Evolutionary conservation across 345 rosid genomes (phyloP), one percentile per base, ranked within the genome.

Genomic region (Eucalyptus pauciflora): DNA sequence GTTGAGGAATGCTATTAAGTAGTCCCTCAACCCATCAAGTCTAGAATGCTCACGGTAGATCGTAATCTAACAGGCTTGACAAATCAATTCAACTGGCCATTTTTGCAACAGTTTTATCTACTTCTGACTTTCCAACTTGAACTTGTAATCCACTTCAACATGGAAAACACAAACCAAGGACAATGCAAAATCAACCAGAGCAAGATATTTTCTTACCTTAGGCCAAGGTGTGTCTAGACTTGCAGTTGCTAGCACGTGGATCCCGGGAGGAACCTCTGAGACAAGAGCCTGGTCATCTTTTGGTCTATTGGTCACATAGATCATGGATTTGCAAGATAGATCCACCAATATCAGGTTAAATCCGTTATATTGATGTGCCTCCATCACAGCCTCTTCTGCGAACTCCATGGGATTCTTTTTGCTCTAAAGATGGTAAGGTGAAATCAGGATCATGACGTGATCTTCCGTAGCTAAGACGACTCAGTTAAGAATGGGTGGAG

Each of bases 191-290:
- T 46, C 69, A 37, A 41, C 13, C 16, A 15, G 22, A 50, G 31
- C 50, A 5, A 33, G 33, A 31, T 46, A 4, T 18, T 33, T 25
- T 71, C 29, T 79, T 10, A 86, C 99, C 96, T 96, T 95, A 88
- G 96, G 97, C 99, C 96, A 96, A 58, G 99, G 97, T 54, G 97
- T 89, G 92, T 96, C 96, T 79, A 96, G 95, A 92, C 92, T 94
- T 86, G 96, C 96, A 90, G 95, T 96, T 86, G 98, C 89, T 58
- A 96, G 87, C 41, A 96, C 96, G 90, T 95, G 99, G 90, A 95
- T 93, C 87, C 97, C 98, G 5, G 99, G 96, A 37, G 96, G 89
- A 86, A 96, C 97, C 88, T 92, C 94, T 50, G 91, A 90, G 88
- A 94, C 89, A 69, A 76, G 86, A 89, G 64, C 43, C 60, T 91